Evolutionary conservation across 2,329 filamentous ascomycete species (phyloP).

Genomic region (Davidsoniella australis): DNA sequence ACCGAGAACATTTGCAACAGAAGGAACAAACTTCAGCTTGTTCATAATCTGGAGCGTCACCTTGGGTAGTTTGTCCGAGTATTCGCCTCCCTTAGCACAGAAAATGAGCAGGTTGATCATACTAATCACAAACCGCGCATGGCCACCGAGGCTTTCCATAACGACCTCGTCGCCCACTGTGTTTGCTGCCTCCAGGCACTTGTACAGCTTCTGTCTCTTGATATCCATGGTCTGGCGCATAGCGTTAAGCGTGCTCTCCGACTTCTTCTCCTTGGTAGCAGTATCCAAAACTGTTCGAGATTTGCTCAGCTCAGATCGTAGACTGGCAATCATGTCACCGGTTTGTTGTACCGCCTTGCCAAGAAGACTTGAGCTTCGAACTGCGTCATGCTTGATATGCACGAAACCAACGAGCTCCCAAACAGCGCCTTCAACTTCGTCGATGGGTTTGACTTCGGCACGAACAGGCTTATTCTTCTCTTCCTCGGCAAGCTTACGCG

Average conservation of each 20-base stretch:
- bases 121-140: slow-evolving; percentile 38
- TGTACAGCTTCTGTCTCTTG: slow-evolving; percentile 31
- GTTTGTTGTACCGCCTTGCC: slow-evolving; percentile 33
- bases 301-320: slow-evolving; percentile 31
- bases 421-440: slow-evolving; percentile 29
- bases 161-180: slow-evolving; percentile 37
- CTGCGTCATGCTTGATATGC: slow-evolving; percentile 26
- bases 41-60: slow-evolving; percentile 45
- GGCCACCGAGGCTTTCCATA: slow-evolving; percentile 39
- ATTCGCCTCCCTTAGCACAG: slow-evolving; percentile 35
- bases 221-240: slow-evolving; percentile 19
- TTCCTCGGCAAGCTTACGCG: slow-evolving; percentile 26
- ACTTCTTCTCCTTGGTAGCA: slow-evolving; percentile 25
- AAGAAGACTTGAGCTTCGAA: slow-evolving; percentile 23
- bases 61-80: slow-evolving; percentile 35
- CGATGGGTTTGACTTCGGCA: slow-evolving; percentile 26
- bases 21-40: slow-evolving; percentile 42
- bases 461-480: slow-evolving; percentile 26
- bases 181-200: slow-evolving; percentile 35
- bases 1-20: slow-evolving; percentile 21
- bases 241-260: slow-evolving; percentile 20
- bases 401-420: slow-evolving; percentile 38
- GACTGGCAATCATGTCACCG: slow-evolving; percentile 31
- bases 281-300: slow-evolving; percentile 29
- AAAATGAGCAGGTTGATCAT: slow-evolving; percentile 37